Base-by-base conservation (phyloP, 2,329 filamentous ascomycete species). In the Purpureocillium lavendulum region DNA sequence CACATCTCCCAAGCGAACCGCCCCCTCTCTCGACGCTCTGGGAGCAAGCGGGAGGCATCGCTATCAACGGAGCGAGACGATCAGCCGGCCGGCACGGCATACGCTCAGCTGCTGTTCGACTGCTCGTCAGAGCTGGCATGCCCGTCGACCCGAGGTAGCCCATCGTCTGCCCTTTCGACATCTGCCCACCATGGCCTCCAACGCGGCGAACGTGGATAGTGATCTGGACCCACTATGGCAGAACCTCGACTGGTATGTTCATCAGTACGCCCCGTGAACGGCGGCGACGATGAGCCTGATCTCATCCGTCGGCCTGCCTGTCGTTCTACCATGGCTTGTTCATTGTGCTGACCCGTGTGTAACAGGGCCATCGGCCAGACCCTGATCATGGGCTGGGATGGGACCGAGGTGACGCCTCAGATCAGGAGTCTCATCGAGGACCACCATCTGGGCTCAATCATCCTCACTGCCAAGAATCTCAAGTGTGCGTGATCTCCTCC, bases 331-430 rank as follows among this genome's bases (percentile, higher is more conserved):
- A 10, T 10, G 5, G 21, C 5, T 26, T 26, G 10, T 10, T 10
- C 35, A 13, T 26, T 6, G 30, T 15, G 38, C 43, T 45, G 37
- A 43, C 39, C 12, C 15, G 18, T 33, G 13, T 36, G 35, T n/a
- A 49, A 44, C 54, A 81, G 77, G 71, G 75, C 77, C 45, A 80
- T 87, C 67, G 83, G 84, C 45, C 83, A 87, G 69, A 75, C 82
- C 68, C 71, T 87, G 60, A 82, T 85, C 60, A 86, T 88, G 81
- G 85, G 84, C 59, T 94, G 87, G 71, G 84, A 92, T 69, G 86
- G 86, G 45, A 87, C 83, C 40, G 77, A 84, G 58, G 81, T 92
- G 39, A 90, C 85, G 18, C 85, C 85, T 44, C 84, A 89, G 61
- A 88, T 92, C 57, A 79, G 77, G 48, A 81, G 77, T 51, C 73